These are phyloP conservation scores for Candida morakotiae DNA, from an alignment of 805 yeast genomes.

Conservation along the genomic window DNA sequence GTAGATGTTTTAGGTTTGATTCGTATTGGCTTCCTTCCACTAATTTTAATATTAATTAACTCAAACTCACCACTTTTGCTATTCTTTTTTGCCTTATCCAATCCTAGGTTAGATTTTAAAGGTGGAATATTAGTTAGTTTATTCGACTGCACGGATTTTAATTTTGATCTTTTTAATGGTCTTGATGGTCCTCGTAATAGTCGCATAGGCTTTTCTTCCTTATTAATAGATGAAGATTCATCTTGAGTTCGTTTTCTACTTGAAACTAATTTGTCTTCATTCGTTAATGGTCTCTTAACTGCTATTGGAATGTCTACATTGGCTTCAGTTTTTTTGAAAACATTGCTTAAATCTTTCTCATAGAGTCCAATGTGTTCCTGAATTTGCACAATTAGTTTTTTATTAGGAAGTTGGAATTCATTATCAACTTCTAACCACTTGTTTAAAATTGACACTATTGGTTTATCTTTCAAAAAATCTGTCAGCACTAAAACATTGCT, in stretches of 20 bases:
- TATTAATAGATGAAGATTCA: background rate
- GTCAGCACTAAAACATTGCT: conserved; percentile 28
- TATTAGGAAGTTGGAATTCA: conserved; percentile 22
- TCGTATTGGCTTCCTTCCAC: conserved; percentile 4
- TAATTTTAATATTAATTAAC: background rate
- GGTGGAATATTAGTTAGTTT: background rate
- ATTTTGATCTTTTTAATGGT: background rate
- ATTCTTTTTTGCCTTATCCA: no score
- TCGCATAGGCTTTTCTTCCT: no score
- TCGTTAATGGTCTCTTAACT: background rate
- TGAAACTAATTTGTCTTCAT: background rate
- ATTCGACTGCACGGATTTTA: background rate
- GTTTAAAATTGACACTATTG: conserved; percentile 6
- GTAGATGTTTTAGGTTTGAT: conserved; percentile 8
- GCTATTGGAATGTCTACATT: background rate
- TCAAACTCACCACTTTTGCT: no score
- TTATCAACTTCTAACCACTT: conserved; percentile 12
- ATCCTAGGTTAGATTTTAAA: background rate
- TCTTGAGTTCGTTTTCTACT: background rate
- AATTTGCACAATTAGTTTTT: conserved; percentile 25
- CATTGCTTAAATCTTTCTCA: conserved; percentile 33
- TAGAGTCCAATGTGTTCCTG: conserved; percentile 25
- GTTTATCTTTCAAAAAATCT: conserved; percentile 22
- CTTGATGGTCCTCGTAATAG: conserved; percentile 4
- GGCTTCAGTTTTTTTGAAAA: conserved; percentile 5